phyloP scores from a whole-genome alignment of 768 basidiomycete genomes.

The Phylloporus arenicola region DNA sequence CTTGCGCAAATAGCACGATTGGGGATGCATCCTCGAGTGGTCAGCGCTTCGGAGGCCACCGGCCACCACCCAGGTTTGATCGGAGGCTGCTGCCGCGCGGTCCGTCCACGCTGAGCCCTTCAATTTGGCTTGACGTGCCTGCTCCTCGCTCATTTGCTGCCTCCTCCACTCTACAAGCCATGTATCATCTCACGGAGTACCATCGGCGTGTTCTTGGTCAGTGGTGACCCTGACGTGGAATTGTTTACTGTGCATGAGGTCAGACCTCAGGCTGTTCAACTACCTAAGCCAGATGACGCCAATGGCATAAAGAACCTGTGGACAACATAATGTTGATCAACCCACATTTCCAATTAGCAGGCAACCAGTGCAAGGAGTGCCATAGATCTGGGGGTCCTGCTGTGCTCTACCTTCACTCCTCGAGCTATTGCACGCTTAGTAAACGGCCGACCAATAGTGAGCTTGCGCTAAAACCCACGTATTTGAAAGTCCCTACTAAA shows the following conservation, averaged over 20 bases:
- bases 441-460: not conserved
- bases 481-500: constrained; percentile 15
- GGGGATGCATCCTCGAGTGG: constrained; percentile 11
- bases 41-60: not conserved
- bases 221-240: not conserved
- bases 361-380: constrained; percentile 1
- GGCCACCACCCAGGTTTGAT: constrained; percentile 6
- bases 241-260: constrained; percentile 3
- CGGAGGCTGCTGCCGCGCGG: constrained; percentile 10
- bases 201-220: not conserved
- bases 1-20: not conserved
- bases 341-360: constrained; percentile 19
- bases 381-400: not conserved
- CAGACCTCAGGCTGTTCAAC: constrained; percentile 1
- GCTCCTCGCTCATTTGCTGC: not conserved
- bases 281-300: constrained; percentile 2
- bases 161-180: constrained; percentile 6
- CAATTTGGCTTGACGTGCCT: not conserved
- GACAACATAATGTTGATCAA: constrained; percentile 11
- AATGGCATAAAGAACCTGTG: not conserved
- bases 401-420: constrained; percentile 9
- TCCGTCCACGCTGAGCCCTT: constrained; percentile 10
- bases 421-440: not conserved
- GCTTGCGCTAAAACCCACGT: constrained; percentile 13
- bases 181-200: constrained; percentile 2